Conservation (phyloP, 768 basidiomycete species). For the Mycena capillaripes region DNA sequence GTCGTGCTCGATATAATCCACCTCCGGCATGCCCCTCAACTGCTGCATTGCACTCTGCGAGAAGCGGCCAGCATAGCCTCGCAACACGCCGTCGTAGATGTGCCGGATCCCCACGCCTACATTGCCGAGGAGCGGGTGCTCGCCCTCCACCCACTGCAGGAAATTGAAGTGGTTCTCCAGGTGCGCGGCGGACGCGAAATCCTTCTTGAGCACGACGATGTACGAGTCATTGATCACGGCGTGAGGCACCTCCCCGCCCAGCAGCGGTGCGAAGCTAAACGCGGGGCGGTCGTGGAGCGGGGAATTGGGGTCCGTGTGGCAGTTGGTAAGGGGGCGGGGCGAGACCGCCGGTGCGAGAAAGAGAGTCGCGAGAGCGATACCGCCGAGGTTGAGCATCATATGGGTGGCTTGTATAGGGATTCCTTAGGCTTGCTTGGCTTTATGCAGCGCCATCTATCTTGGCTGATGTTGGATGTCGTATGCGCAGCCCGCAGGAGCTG, state of each 20-base stretch:
- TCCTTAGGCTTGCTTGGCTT: too few species aligned
- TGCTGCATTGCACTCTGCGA: constrained; percentile 75
- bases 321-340: background rate
- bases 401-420: background rate
- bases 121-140: constrained; percentile 64
- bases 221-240: constrained; percentile 90
- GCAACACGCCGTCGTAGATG: constrained; percentile 77
- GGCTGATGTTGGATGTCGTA: background rate
- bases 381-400: background rate
- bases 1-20: constrained; percentile 93
- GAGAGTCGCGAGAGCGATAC: background rate
- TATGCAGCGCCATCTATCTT: too few species aligned
- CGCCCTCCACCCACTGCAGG: constrained; percentile 70
- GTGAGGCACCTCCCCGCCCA: constrained; percentile 70
- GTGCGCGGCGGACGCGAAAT: constrained; percentile 61
- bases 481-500: background rate
- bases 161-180: constrained; percentile 85
- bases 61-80: constrained; percentile 89
- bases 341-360: background rate
- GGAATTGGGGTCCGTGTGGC: constrained; percentile 2
- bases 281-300: constrained; percentile 49
- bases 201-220: constrained; percentile 90
- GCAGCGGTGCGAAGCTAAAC: constrained; percentile 71
- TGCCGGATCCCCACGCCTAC: constrained; percentile 71
- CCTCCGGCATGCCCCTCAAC: constrained; percentile 88